Evolutionary conservation across 805 yeast genomes (phyloP).

Genomic region (Spathaspora gorwiae): DNA sequence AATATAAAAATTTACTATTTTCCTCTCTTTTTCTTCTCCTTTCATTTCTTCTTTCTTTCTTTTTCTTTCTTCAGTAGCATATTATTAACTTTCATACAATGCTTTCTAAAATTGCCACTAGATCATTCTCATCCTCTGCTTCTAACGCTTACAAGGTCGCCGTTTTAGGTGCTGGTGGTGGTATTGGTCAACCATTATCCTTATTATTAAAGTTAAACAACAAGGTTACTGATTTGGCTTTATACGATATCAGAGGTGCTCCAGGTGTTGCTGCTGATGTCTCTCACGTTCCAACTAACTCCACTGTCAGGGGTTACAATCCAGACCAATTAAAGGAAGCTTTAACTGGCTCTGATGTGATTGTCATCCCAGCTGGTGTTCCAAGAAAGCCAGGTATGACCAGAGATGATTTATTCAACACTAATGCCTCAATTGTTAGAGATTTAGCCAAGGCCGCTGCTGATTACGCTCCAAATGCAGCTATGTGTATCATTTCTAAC

Average conservation of each 20-base stretch:
- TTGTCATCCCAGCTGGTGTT: constrained; percentile 94
- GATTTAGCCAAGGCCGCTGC: constrained; percentile 87
- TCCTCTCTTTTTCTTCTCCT: neutral
- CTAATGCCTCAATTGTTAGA: constrained; percentile 92
- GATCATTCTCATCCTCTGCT: constrained; percentile 66
- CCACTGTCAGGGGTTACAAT: constrained; percentile 80
- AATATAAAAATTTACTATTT: neutral
- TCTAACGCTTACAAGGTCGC: constrained; percentile 66
- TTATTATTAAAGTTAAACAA: constrained; percentile 77
- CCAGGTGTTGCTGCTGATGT: constrained; percentile 97
- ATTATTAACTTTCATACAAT: constrained; percentile 22
- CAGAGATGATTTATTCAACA: constrained; percentile 93
- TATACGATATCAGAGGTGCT: constrained; percentile 88
- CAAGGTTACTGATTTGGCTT: constrained; percentile 78
- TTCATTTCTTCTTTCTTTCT: neutral
- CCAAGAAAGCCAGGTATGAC: constrained; percentile 99
- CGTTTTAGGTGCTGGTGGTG: constrained; percentile 85
- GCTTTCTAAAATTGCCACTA: constrained; percentile 54
- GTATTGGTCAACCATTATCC: constrained; percentile 72
- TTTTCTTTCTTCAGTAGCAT: neutral
- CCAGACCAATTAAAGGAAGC: constrained; percentile 76
- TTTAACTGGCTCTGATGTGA: constrained; percentile 74
- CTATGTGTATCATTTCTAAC: constrained; percentile 79
- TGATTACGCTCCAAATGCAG: constrained; percentile 78
- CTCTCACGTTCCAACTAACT: constrained; percentile 90